These are phyloP conservation scores for Penicillium italicum DNA, from an alignment of 2,329 filamentous ascomycete species.

Conservation along the genomic window DNA sequence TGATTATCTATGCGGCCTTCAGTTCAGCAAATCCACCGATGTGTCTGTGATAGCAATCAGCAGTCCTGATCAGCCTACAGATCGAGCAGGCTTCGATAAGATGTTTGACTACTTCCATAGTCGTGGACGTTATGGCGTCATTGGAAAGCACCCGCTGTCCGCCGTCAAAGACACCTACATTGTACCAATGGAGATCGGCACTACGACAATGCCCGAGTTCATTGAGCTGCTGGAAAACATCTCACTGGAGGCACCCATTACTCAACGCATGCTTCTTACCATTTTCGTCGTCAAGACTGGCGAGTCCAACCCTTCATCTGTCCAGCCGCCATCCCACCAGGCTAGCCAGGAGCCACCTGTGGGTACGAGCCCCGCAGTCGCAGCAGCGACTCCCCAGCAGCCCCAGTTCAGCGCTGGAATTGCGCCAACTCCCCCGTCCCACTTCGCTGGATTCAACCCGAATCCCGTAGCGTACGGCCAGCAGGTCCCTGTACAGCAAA, in stretches of 20 bases:
- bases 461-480: constrained; percentile 20
- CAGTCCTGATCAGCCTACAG: constrained; percentile 56
- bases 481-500: constrained; percentile 15
- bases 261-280: constrained; percentile 74
- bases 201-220: constrained; percentile 70
- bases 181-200: constrained; percentile 74
- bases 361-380: constrained; percentile 34
- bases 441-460: constrained; percentile 16
- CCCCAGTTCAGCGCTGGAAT: constrained; percentile 26
- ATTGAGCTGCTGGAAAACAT: constrained; percentile 85
- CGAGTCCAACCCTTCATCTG: constrained; percentile 41
- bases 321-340: constrained; percentile 41
- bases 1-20: constrained; percentile 83
- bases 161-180: constrained; percentile 89
- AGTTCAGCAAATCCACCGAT: constrained; percentile 77
- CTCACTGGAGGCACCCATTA: constrained; percentile 65
- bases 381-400: constrained; percentile 29
- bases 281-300: constrained; percentile 76
- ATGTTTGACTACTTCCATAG: constrained; percentile 84
- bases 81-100: constrained; percentile 63
- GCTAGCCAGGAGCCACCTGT: constrained; percentile 34
- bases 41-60: constrained; percentile 74
- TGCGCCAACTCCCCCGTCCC: constrained; percentile 23
- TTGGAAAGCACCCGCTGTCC: constrained; percentile 68
- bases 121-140: constrained; percentile 81